Evolutionary conservation across 768 basidiomycete species (phyloP).

Genomic region (Lentinula guzmanii): DNA sequence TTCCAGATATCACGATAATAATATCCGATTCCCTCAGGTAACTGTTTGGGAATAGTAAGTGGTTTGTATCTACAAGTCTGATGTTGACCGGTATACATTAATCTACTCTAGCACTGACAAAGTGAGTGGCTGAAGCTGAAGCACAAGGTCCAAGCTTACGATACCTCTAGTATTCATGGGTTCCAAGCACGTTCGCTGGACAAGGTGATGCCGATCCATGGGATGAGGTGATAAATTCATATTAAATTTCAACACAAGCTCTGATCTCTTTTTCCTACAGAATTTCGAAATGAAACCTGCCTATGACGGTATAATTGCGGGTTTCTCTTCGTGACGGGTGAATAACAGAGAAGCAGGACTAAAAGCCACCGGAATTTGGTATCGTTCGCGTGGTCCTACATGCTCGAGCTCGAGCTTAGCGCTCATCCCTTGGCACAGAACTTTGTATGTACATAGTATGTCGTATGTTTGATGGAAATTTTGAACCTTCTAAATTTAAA

Average conservation of each 20-base stretch:
- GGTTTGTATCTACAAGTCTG: neutral
- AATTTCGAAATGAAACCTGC: slow-evolving; percentile 39
- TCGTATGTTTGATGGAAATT: too few relatives aligned
- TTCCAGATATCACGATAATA: too few relatives aligned
- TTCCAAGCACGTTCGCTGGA: slow-evolving; percentile 31
- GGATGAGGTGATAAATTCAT: slow-evolving; percentile 23
- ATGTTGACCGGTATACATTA: neutral
- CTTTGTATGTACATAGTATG: too few relatives aligned
- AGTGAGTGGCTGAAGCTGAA: neutral
- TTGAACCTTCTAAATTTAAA: too few relatives aligned
- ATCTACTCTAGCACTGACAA: slow-evolving; percentile 4
- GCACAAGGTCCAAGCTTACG: neutral
- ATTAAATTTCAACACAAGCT: neutral
- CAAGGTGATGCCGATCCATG: slow-evolving; percentile 34
- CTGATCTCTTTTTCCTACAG: slow-evolving; percentile 14
- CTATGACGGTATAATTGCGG: slow-evolving; percentile 38
- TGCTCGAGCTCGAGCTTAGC: too few relatives aligned
- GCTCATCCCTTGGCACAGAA: too few relatives aligned
- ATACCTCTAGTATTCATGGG: slow-evolving; percentile 28
- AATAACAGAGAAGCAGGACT: too few relatives aligned
- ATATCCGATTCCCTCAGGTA: neutral
- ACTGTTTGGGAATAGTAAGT: slow-evolving; percentile 9
- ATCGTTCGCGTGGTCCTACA: too few relatives aligned
- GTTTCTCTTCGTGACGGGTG: slow-evolving; percentile 12
- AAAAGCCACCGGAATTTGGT: too few relatives aligned